Evolutionary conservation across 2,329 filamentous ascomycete genomes (phyloP).

Genomic region (Paracorniculantispora psalliotae): DNA sequence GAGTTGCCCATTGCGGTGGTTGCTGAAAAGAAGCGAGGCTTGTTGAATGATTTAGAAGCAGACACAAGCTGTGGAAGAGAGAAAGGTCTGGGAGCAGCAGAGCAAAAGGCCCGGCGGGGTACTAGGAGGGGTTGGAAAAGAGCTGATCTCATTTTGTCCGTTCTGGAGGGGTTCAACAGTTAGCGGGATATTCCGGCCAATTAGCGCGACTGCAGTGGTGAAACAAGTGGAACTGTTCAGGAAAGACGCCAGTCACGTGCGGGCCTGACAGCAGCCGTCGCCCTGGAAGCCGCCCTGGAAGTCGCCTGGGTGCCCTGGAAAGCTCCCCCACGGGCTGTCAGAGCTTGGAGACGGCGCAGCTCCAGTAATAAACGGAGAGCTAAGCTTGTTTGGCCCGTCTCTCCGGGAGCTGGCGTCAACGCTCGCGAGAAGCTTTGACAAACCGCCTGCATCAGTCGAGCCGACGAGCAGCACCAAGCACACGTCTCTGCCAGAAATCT

Average conservation of each 20-base stretch:
- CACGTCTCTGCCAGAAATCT: neutral
- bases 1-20: constrained; percentile 65
- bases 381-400: neutral
- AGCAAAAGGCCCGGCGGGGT: constrained; percentile 41
- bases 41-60: constrained; percentile 35
- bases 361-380: neutral
- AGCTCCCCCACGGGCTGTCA: constrained; percentile 1
- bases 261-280: neutral
- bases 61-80: constrained; percentile 37
- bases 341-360: neutral
- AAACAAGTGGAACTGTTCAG: constrained; percentile 16
- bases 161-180: constrained; percentile 38
- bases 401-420: constrained; percentile 1
- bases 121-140: constrained; percentile 40
- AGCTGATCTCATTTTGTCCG: constrained; percentile 40
- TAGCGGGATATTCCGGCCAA: constrained; percentile 28
- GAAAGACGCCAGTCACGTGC: constrained; percentile 27
- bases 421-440: neutral
- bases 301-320: neutral
- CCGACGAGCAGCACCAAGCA: neutral
- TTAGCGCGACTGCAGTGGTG: neutral
- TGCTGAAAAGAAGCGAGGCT: constrained; percentile 47
- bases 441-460: neutral
- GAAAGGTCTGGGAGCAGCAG: constrained; percentile 35
- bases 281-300: constrained; percentile 1